Base-by-base conservation (phyloP, 2,329 filamentous ascomycete genomes). In the Grosmannia huntii region DNA sequence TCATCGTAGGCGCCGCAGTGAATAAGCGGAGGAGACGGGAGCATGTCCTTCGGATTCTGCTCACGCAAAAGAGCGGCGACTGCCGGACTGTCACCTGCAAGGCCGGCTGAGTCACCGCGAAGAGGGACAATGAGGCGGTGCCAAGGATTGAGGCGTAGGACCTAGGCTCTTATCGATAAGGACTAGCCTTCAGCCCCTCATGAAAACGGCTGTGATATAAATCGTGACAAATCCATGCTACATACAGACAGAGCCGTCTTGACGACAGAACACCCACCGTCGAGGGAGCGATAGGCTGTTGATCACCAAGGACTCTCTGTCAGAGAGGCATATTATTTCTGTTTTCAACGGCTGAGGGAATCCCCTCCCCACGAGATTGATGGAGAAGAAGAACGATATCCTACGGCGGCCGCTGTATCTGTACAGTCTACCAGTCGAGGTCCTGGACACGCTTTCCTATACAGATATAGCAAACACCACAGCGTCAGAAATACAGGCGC, bases 401-500 rank as follows among this genome's bases (percentile, higher is more conserved):
- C 68, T 77, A 27, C 71, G 73, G 62, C 72, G 77, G 59, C 79
- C 79, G 14, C 74, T 81, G 56, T 82, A 82, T 63, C 67, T 92
- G 59, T 96, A 91, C 71, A 86, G 95, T 69, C 80, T 96, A 27
- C 89, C 90, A 0, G 75, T 79, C 60, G 82, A 90, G 68, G 79
- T 95, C 53, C 76, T 95, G 41, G 75, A 77, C 56, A 86, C 83
- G 3, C 76, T 95, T 63, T 77, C 80, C 11, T 76, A 80, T 61
- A 85, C 83, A 68, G 70, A 72, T 53, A 74, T 76, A 59, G 70
- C 67, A 46, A 68, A 68, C 62, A 14, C 3, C 21, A 19, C 52
- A 9, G 33, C 21, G 10, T 19, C 33, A 16, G 14, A 59, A 61
- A 16, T 41, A 62, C 21, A 3, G 28, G 28, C 23, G 56, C 25